Conservation (phyloP, 176 grass and related monocot genomes). For the Aegilops sharonensis region DNA sequence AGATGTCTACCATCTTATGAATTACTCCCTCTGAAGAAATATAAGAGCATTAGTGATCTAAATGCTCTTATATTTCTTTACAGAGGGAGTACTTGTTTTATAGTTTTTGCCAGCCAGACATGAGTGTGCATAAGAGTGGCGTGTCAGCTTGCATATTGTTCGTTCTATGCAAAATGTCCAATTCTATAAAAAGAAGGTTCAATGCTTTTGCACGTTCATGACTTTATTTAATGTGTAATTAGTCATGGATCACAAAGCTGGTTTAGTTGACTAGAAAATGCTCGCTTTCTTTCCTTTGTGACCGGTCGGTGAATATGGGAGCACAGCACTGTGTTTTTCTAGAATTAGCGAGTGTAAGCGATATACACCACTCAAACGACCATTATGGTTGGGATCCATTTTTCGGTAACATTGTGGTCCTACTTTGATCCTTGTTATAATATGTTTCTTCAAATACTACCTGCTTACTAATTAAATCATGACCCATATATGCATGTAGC, state of each 20-base stretch:
- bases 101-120: background rate
- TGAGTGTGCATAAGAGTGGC: background rate
- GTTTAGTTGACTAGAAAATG: background rate
- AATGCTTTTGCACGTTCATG: background rate
- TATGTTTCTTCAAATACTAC: background rate
- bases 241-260: background rate
- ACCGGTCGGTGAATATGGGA: background rate
- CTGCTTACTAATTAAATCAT: background rate
- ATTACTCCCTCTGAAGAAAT: background rate
- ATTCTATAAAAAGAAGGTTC: background rate
- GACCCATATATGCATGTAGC: background rate
- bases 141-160: background rate
- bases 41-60: too few species aligned
- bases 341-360: too few species aligned
- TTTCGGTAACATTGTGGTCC: background rate
- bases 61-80: too few species aligned
- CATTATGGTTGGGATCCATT: too few species aligned
- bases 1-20: background rate
- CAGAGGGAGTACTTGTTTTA: background rate
- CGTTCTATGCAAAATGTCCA: too few species aligned
- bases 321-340: too few species aligned
- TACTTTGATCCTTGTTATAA: background rate
- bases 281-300: background rate
- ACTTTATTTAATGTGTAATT: background rate
- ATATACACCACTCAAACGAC: too few species aligned